Evolutionary conservation across 169 alveolate species (phyloP).

Genomic region (Plasmodium relictum): DNA sequence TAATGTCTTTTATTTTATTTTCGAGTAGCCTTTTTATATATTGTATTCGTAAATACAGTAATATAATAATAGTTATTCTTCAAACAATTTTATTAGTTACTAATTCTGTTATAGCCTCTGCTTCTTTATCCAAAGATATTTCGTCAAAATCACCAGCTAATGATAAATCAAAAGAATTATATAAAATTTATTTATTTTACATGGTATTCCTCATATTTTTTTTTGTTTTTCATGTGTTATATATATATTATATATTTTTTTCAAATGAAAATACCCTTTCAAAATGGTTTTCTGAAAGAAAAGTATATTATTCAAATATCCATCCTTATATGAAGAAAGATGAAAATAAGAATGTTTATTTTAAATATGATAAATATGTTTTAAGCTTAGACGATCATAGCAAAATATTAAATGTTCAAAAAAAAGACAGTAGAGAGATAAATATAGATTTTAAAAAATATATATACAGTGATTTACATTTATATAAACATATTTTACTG

Average conservation of each 20-base stretch:
- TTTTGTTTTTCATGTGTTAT: constrained; percentile 48
- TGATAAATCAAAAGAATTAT: constrained; percentile 12
- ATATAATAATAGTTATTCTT: constrained; percentile 22
- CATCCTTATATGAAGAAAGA: constrained; percentile 22
- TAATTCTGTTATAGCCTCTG: constrained; percentile 21
- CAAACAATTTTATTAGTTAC: constrained; percentile 23
- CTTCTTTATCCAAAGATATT: constrained; percentile 11
- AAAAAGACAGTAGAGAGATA: constrained; percentile 19
- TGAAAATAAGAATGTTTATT: background rate
- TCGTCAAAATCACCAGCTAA: background rate
- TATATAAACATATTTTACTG: constrained; percentile 51
- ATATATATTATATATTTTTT: constrained; percentile 47
- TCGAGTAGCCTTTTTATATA: constrained; percentile 45
- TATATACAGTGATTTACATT: constrained; percentile 62
- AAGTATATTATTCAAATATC: constrained; percentile 44
- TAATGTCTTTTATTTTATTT: constrained; percentile 26
- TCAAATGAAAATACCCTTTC: constrained; percentile 16
- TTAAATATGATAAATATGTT: constrained; percentile 44
- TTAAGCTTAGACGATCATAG: constrained; percentile 31
- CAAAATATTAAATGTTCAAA: constrained; percentile 21
- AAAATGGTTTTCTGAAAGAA: constrained; percentile 55
- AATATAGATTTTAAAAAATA: constrained; percentile 35
- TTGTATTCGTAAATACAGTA: constrained; percentile 32
- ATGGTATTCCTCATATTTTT: constrained; percentile 45
- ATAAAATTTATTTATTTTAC: constrained; percentile 42